Evolutionary conservation across 2,329 filamentous ascomycete genomes (phyloP), one percentile per base, ranked within the genome.

Genomic region (Aaosphaeria pasadenensis): DNA sequence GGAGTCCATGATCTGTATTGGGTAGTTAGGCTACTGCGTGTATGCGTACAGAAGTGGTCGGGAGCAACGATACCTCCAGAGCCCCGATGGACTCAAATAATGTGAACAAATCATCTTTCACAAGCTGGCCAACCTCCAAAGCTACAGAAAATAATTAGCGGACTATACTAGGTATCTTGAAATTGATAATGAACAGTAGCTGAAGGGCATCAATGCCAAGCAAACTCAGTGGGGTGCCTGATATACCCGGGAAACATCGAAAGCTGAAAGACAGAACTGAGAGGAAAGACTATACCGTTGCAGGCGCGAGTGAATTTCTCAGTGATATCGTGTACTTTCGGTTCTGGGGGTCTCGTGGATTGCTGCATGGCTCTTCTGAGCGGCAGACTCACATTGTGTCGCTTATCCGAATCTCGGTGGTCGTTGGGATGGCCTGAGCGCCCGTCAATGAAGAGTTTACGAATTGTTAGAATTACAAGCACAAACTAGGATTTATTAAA

Each of bases 21-120:
- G 11, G 11, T 4, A 29, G 30, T 33, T 4, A 33, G 29, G 17
- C 6, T 44, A 9, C 7, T 9, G n/a, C 28, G 17, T 29, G 24
- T 31, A 17, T 28, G 44, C 30, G 3, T 35, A 28, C 36, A 38
- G 33, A 36, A 36, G 17, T 43, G 28, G 30, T 3, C 11, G 9
- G 24, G 30, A 3, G 48, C 54, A 24, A 24, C 17, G 17, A 32
- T 67, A 78, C 76, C 81, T 94, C 89, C 24, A 94, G 78, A 58
- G 89, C 89, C 53, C 89, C 89, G 58, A 99, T 94, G 43, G 91
- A 87, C 73, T 97, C 94, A 59, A 96, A 96, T 4, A 99, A 79
- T 1, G 91, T 95, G 64, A 99, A 97, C 66, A 84, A 84, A 40
- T 88, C 89, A 89, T 97, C 91, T 74, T 96, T 96, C 54, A 97